A percentile compares a stretch with the other conserved stretches of the same genome.
Conservation (phyloP, 75 land plant species). For the Selaginella moellendorffii region DNA sequence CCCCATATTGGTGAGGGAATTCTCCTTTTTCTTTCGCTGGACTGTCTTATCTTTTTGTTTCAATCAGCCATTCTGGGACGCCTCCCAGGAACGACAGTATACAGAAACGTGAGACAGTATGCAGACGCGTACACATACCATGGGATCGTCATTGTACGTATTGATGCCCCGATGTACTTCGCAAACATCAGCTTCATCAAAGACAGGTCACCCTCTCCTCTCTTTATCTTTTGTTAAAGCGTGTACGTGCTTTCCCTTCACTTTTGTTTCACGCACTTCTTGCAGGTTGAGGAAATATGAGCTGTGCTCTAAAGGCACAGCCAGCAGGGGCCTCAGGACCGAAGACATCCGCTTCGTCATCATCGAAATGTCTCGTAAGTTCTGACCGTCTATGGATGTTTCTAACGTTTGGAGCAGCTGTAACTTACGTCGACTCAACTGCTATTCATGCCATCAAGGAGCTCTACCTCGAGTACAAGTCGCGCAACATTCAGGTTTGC, state of each 20-base stretch:
- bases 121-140: conserved; percentile 92
- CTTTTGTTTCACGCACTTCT: too few relatives aligned
- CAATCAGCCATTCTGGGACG: conserved; percentile 80
- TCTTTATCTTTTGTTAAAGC: neutral
- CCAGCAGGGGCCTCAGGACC: conserved; percentile 49
- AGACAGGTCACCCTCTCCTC: conserved; percentile 45
- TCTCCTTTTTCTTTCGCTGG: neutral
- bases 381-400: neutral
- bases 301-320: conserved; percentile 25
- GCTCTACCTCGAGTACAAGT: conserved; percentile 68
- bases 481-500: conserved; percentile 87
- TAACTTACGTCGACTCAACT: conserved; percentile 85
- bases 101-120: conserved; percentile 74
- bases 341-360: conserved; percentile 61
- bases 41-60: neutral
- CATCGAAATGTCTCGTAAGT: conserved; percentile 92
- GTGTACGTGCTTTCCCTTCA: too few relatives aligned
- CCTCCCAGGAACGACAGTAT: conserved; percentile 92
- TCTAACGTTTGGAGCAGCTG: conserved; percentile 43
- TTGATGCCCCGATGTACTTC: conserved; percentile 97
- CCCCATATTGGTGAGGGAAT: conserved; percentile 77
- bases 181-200: conserved; percentile 88
- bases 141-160: conserved; percentile 85
- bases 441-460: conserved; percentile 86
- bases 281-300: conserved; percentile 79